Base-by-base conservation (phyloP, 371 early-diverging fungal species). In the Lichtheimia corymbifera region DNA sequence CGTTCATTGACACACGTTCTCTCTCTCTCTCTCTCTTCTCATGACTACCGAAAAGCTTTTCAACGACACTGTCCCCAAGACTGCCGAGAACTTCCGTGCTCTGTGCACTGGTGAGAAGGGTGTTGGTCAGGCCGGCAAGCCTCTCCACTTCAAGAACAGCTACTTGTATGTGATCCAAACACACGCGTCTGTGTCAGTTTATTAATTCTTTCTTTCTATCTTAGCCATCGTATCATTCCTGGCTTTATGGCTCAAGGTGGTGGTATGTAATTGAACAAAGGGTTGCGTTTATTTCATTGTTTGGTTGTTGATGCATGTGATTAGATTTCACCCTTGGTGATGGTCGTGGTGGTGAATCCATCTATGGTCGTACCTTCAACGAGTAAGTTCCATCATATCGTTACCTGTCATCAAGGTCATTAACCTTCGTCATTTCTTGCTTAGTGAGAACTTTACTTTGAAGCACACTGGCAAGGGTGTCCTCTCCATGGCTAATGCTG, bases 211-310 rank as follows among this genome's bases (percentile, higher is more conserved):
- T 35, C 35, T 35, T 56, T 56, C 45, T n/a, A 4, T 43, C 17
- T 1, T 74, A 85, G 85, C 87, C 98, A 98, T 78, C 88, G 97
- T 64, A 88, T 95, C 53, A 95, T 95, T 65, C 93, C 92, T 63
- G 89, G 92, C 28, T 99, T 99, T 82, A 98, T 99, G 96, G 89
- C 97, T 53, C 99, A 99, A 74, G 99, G 99, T 62, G 99, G 98
- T 41, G 97, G 71, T 68, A 71, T 67, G 66, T 53, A 35, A 24
- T 52, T 27, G 6, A 12, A 22, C 27, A 27, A 52, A 27, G 9
- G 15, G 12, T 1, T 27, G 35, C 17, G 1, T 17, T 18, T n/a
- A 47, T 47, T n/a, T 47, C 17, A 17, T 11, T 47, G 18, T 17
- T 35, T 28, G 1, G 22, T 22, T 22, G 28, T 2, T 28, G 28